These are phyloP conservation scores for Ceratobasidium theobromae DNA, from an alignment of 1,284 basidiomycete genomes.

Conservation along the genomic window DNA sequence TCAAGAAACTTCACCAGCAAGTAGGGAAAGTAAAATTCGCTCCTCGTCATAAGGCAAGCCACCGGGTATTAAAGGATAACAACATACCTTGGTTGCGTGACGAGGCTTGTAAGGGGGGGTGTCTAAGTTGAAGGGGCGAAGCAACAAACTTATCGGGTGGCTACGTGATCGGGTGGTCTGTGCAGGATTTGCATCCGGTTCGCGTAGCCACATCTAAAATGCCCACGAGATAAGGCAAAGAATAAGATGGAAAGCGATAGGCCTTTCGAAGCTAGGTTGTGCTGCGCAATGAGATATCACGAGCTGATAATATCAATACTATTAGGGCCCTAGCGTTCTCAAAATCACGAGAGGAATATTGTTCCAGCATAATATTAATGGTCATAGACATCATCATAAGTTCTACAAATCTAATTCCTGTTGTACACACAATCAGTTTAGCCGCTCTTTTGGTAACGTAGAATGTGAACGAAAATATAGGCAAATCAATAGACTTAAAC, in stretches of 20 bases:
- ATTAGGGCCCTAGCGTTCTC: too few relatives aligned
- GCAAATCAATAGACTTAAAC: conserved; percentile 42
- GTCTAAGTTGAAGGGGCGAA: background rate
- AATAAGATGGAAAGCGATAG: conserved; percentile 6
- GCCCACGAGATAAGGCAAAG: background rate
- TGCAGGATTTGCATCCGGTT: conserved; percentile 20
- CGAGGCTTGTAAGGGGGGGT: background rate
- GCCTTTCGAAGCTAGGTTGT: conserved; percentile 8
- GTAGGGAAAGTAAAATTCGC: too few relatives aligned
- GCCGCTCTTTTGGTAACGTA: too few relatives aligned
- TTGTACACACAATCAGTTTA: background rate
- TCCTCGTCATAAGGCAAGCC: too few relatives aligned
- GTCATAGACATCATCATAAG: too few relatives aligned
- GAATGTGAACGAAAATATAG: background rate
- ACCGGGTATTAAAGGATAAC: too few relatives aligned
- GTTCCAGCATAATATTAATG: too few relatives aligned
- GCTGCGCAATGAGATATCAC: background rate
- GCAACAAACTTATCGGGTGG: background rate
- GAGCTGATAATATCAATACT: too few relatives aligned
- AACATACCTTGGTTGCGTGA: too few relatives aligned
- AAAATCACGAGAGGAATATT: too few relatives aligned
- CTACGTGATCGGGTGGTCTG: background rate
- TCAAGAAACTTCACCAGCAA: too few relatives aligned
- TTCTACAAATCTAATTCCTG: too few relatives aligned
- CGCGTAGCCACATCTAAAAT: conserved; percentile 4